Evolutionary conservation across 73 alveolate genomes (phyloP), one percentile per base, ranked within the genome.

Genomic region (Paramecium sexaurelia): DNA sequence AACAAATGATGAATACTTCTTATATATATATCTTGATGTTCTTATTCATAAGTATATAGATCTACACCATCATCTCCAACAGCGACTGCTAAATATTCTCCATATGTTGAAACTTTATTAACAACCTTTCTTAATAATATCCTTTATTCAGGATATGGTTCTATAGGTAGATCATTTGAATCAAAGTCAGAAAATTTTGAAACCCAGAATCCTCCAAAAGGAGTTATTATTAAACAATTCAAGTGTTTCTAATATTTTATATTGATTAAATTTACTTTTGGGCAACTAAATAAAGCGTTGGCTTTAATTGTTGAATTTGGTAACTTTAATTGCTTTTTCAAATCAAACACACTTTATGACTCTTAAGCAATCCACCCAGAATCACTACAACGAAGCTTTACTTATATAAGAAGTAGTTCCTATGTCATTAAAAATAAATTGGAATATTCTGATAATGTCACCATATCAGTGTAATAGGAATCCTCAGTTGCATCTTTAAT

Each of bases 41-140:
- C 55, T n/a, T 51, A 17, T 26, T 27, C 39, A 20, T 33, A 73
- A 11, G 36, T 36, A 36, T 73, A 73, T 11, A 73, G 19, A 73
- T 73, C 87, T 10, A 73, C 87, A 17, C 87, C 87, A 9, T 73
- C 87, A 1, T 73, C 57, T 9, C 87, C 87, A 6, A 36, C 57
- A 9, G 87, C 87, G 1, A 73, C 56, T 10, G 87, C 87, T 22
- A 73, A 39, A 7, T 36, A 20, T 27, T 39, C 57, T 73, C 57
- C 87, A 33, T 11, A 73, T 9, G 87, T 73, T 0, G 55, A 27
- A 33, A 36, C 56, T 19, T 73, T 33, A 10, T 73, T 11, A 24
- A 73, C 56, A 27, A 33, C 37, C 56, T 73, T 73, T 39, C 87
- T 73, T 73, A 33, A 3, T 73, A 20, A 11, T 17, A 73, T 36